A percentile compares a stretch with the other conserved stretches of the same genome.
phyloP scores from a whole-genome alignment of 176 grass and related monocot species.

The Triticum timopheevii region DNA sequence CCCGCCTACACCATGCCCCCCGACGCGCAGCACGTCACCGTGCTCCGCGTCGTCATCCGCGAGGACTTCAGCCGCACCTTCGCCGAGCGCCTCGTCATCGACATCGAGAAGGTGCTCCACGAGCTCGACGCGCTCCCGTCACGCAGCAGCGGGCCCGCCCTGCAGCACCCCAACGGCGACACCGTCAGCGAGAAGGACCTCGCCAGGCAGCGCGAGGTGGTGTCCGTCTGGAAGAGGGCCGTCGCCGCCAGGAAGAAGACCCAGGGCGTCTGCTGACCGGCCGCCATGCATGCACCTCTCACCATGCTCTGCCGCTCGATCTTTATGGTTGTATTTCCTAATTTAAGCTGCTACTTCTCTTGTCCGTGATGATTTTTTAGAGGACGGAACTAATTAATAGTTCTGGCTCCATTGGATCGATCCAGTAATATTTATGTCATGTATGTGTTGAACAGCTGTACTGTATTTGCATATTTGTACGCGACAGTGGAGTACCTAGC shows the following conservation, averaged over 20 bases:
- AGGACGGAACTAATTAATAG: neutral
- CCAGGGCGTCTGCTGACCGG: conserved; percentile 52
- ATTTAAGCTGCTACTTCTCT: neutral
- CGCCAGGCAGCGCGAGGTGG: conserved; percentile 38
- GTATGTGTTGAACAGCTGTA: neutral
- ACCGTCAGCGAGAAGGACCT: conserved; percentile 11
- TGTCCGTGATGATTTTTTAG: neutral
- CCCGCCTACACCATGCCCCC: conserved; percentile 93
- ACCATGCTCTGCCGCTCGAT: neutral
- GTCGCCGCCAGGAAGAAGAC: conserved; percentile 61
- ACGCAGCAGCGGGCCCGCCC: neutral
- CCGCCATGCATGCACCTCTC: neutral
- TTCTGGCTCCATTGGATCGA: neutral
- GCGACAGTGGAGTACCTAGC: neutral
- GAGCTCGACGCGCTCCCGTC: conserved; percentile 62
- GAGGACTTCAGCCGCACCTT: conserved; percentile 94
- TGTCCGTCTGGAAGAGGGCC: conserved; percentile 59
- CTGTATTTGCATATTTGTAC: neutral
- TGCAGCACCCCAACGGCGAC: neutral
- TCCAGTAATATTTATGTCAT: neutral
- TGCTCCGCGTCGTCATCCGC: conserved; percentile 72
- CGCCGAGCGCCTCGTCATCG: conserved; percentile 76
- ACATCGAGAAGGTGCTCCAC: conserved; percentile 75
- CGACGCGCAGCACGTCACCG: conserved; percentile 71
- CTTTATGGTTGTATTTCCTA: neutral